phyloP scores from a whole-genome alignment of 768 basidiomycete species.

The Lentinula boryana region DNA sequence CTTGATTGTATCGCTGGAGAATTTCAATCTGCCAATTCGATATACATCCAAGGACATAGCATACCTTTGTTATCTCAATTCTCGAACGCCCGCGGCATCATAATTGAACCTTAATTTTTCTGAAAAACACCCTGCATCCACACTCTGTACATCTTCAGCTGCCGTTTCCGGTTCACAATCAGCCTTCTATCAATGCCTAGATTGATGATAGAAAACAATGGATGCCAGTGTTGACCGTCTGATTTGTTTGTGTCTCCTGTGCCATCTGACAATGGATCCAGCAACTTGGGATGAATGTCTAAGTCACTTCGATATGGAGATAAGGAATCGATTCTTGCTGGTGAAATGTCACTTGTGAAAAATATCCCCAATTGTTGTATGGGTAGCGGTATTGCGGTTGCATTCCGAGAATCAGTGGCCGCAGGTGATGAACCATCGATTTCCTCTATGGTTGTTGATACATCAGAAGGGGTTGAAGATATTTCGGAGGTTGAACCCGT shows the following conservation, averaged over 20 bases:
- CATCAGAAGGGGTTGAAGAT: no score
- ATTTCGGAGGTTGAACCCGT: neutral
- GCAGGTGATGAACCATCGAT: neutral
- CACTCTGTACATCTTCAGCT: constrained; percentile 95
- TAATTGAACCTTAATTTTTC: constrained; percentile 22
- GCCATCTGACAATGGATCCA: neutral
- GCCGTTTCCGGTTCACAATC: constrained; percentile 88
- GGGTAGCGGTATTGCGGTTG: neutral
- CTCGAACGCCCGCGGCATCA: no score
- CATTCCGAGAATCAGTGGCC: neutral
- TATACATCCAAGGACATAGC: no score
- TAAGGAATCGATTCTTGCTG: neutral
- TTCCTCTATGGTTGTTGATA: neutral
- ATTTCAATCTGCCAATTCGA: no score
- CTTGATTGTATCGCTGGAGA: no score
- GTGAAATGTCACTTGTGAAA: neutral
- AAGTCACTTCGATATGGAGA: neutral
- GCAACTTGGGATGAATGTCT: constrained; percentile 21
- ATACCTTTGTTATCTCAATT: no score
- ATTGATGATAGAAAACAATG: constrained; percentile 75
- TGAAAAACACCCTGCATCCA: constrained; percentile 90
- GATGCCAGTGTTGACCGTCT: constrained; percentile 36
- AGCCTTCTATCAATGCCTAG: constrained; percentile 87
- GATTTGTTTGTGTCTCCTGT: neutral
- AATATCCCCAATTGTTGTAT: neutral